Percentiles rank a stretch among this genome's conserved stretches.
phyloP scores from a whole-genome alignment of 2,329 filamentous ascomycete species.

The Aspergillus novofumigatus region DNA sequence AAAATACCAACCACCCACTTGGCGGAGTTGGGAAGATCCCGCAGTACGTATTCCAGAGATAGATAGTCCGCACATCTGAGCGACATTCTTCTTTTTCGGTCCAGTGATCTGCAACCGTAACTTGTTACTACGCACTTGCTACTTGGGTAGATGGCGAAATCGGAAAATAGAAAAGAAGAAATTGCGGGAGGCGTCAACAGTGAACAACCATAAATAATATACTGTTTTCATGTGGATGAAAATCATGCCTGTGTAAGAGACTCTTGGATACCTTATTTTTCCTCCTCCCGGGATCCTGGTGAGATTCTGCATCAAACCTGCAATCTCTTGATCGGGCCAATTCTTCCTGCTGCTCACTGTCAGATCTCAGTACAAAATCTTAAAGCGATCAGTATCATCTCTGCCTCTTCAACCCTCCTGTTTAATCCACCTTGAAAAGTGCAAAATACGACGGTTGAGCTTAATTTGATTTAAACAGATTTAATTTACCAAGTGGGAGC shows the following conservation, averaged over 20 bases:
- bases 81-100: conserved; percentile 13
- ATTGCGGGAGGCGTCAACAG: neutral
- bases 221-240: neutral
- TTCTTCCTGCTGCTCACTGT: neutral
- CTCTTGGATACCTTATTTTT: neutral
- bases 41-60: neutral
- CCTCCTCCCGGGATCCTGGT: neutral
- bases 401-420: neutral
- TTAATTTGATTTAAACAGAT: neutral
- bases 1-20: conserved; percentile 11
- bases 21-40: neutral
- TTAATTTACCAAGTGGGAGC: neutral
- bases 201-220: neutral
- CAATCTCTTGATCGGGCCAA: neutral
- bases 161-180: conserved; percentile 1
- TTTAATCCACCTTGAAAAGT: neutral
- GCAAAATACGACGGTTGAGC: neutral
- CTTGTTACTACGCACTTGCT: neutral
- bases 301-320: neutral
- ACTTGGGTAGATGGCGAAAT: neutral
- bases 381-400: neutral
- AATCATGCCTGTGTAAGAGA: neutral
- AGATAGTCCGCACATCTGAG: conserved; percentile 6
- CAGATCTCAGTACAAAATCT: no score
- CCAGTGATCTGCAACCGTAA: conserved; percentile 13